Evolutionary conservation across 2,329 filamentous ascomycete genomes (phyloP).

Genomic region (Calycina herbarum): DNA sequence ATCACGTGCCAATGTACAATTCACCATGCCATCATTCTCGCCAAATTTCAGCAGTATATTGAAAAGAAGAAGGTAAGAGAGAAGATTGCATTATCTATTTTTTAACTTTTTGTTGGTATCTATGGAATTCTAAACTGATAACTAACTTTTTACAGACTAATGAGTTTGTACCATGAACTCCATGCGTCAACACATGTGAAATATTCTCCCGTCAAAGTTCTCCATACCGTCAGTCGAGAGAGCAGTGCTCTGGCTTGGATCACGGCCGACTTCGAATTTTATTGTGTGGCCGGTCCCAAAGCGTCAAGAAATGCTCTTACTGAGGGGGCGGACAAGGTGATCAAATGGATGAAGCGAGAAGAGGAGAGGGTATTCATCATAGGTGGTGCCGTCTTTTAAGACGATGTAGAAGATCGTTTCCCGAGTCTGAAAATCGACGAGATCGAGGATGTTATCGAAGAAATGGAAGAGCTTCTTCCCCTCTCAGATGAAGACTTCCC

Average conservation of each 20-base stretch:
- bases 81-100: not conserved
- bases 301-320: constrained; percentile 66
- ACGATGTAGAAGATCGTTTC: not conserved
- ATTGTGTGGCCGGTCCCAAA: constrained; percentile 85
- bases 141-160: constrained; percentile 50
- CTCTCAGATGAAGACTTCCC: not conserved
- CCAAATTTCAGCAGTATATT: constrained; percentile 64
- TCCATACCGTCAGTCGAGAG: constrained; percentile 75
- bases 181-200: constrained; percentile 85
- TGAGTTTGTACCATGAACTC: constrained; percentile 82
- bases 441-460: not conserved
- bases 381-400: constrained; percentile 79
- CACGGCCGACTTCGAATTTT: constrained; percentile 89
- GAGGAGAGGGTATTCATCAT: constrained; percentile 96
- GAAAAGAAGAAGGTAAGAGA: constrained; percentile 57
- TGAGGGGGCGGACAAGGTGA: constrained; percentile 82
- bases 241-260: constrained; percentile 85
- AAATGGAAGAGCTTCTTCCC: not conserved
- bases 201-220: constrained; percentile 80
- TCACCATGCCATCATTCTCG: constrained; percentile 81
- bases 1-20: constrained; percentile 91
- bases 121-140: constrained; percentile 14
- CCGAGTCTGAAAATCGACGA: not conserved
- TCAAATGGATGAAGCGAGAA: constrained; percentile 88
- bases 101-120: constrained; percentile 6